phyloP scores from a whole-genome alignment of 2,329 filamentous ascomycete species.

The Botrytis squamosa region DNA sequence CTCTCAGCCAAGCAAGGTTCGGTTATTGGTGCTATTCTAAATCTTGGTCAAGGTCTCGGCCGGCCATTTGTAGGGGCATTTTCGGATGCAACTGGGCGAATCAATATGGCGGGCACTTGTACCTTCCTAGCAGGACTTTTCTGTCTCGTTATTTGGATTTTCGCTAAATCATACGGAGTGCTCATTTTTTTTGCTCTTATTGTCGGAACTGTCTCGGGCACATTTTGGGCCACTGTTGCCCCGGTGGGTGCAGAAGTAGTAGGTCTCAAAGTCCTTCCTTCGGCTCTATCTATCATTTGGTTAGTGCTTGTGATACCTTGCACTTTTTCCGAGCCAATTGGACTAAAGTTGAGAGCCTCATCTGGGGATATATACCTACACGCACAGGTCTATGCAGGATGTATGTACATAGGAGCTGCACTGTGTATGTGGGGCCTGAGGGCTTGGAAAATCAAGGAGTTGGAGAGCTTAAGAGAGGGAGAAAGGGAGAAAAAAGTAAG shows the following conservation, averaged over 20 bases:
- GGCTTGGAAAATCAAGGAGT: constrained; percentile 59
- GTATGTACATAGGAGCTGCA: constrained; percentile 60
- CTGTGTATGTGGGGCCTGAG: constrained; percentile 53
- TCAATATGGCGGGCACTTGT: constrained; percentile 68
- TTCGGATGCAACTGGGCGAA: constrained; percentile 66
- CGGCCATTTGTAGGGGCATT: constrained; percentile 71
- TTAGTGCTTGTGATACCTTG: constrained; percentile 67
- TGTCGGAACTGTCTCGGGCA: constrained; percentile 65
- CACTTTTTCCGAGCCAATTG: constrained; percentile 64
- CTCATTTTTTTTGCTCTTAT: constrained; percentile 70
- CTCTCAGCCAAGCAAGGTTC: constrained; percentile 66
- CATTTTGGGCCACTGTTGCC: constrained; percentile 37
- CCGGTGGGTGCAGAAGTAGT: constrained; percentile 64
- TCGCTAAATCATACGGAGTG: constrained; percentile 62
- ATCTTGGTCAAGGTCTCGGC: constrained; percentile 61
- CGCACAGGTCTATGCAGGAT: constrained; percentile 59
- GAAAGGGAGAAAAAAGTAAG: constrained; percentile 27
- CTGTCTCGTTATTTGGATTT: constrained; percentile 70
- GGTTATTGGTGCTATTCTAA: constrained; percentile 71
- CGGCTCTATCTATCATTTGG: constrained; percentile 70
- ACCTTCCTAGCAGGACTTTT: constrained; percentile 65
- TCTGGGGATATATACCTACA: constrained; percentile 53
- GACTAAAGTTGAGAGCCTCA: constrained; percentile 50
- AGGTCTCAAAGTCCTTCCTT: constrained; percentile 65
- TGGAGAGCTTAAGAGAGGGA: constrained; percentile 41